Evolutionary conservation across 108 stramenopile species (phyloP).

Genomic region (Ochromonas danica): DNA sequence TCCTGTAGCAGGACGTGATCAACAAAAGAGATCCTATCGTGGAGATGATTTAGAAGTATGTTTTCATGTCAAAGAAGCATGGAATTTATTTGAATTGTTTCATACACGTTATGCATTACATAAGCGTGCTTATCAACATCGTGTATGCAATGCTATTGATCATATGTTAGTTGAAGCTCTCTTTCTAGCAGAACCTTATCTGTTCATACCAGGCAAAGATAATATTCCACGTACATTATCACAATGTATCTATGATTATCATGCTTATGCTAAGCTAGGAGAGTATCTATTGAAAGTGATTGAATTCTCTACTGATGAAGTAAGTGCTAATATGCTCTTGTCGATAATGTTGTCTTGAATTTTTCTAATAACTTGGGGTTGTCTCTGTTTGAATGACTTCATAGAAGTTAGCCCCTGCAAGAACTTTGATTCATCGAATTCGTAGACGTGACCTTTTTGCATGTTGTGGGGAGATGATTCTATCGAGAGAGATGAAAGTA

Average conservation of each 20-base stretch:
- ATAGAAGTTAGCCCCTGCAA: background rate
- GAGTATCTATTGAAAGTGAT: slow-evolving; percentile 22
- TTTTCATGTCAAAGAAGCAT: slow-evolving; percentile 36
- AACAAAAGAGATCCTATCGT: too few relatives aligned
- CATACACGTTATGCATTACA: slow-evolving; percentile 34
- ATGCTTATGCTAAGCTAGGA: background rate
- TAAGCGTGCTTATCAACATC: slow-evolving; percentile 36
- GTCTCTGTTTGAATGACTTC: too few relatives aligned
- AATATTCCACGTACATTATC: slow-evolving; percentile 20
- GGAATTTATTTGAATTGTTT: slow-evolving; percentile 32
- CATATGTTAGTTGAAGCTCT: slow-evolving; percentile 21
- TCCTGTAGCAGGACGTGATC: background rate
- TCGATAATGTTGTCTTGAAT: too few relatives aligned
- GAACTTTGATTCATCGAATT: background rate
- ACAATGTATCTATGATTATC: slow-evolving; percentile 2
- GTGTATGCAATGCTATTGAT: slow-evolving; percentile 8
- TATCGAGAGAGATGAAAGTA: background rate
- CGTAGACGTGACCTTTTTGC: slow-evolving; percentile 26
- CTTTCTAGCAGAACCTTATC: background rate
- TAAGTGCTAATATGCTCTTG: too few relatives aligned
- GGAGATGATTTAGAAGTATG: slow-evolving; percentile 22
- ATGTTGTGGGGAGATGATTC: slow-evolving; percentile 7
- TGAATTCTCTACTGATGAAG: background rate
- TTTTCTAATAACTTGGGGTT: too few relatives aligned
- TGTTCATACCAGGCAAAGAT: background rate